phyloP scores from a whole-genome alignment of 2,329 filamentous ascomycete genomes.

The Trichothecium roseum region DNA sequence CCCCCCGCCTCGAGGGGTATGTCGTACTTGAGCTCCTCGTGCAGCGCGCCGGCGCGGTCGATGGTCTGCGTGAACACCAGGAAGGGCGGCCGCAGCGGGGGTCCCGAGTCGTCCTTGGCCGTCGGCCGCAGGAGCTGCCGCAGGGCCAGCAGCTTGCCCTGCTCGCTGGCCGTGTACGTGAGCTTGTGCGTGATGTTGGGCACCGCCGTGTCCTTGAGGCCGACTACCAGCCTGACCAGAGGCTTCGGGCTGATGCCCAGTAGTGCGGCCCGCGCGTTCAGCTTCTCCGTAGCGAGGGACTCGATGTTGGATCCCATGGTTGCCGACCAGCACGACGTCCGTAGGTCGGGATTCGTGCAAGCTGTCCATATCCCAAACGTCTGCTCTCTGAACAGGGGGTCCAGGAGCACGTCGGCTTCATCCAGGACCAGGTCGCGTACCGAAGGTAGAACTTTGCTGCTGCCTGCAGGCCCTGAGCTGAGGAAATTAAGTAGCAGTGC shows the following conservation, averaged over 20 bases:
- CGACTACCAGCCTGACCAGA: constrained; percentile 81
- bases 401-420: constrained; percentile 89
- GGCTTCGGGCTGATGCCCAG: constrained; percentile 30
- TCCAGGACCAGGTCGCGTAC: constrained; percentile 74
- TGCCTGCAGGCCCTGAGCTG: constrained; percentile 28
- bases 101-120: constrained; percentile 41
- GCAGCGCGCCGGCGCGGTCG: constrained; percentile 74
- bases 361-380: constrained; percentile 76
- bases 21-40: constrained; percentile 87
- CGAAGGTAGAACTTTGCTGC: constrained; percentile 45
- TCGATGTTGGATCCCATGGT: constrained; percentile 96
- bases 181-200: constrained; percentile 86
- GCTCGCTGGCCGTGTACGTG: constrained; percentile 83
- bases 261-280: constrained; percentile 40
- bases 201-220: constrained; percentile 89
- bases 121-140: constrained; percentile 79
- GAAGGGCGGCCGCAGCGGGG: constrained; percentile 72
- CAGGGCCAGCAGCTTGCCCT: constrained; percentile 84
- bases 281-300: constrained; percentile 58
- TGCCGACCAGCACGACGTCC: constrained; percentile 83
- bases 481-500: constrained; percentile 68
- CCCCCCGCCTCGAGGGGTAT: constrained; percentile 84
- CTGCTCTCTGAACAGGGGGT: constrained; percentile 82
- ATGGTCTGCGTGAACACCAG: constrained; percentile 96
- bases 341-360: constrained; percentile 59